A percentile compares a stretch with the other conserved stretches of the same genome.
Evolutionary conservation across 345 rosid genomes (phyloP).

Genomic region (Lagerstroemia speciosa): DNA sequence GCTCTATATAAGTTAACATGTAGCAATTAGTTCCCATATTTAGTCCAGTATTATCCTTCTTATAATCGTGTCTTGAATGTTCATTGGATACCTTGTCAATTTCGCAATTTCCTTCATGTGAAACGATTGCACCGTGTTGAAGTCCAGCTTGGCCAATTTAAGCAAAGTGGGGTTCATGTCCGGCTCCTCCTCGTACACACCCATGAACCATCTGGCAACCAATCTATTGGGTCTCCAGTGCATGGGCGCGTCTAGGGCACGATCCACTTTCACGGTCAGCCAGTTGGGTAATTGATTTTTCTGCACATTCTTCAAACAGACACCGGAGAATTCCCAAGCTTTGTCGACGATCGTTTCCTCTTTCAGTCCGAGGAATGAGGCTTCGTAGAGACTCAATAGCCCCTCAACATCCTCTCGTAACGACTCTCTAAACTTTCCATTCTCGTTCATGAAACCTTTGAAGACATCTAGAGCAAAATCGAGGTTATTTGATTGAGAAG

Average conservation of each 20-base stretch:
- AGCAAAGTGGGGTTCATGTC: background rate
- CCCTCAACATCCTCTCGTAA: conserved; percentile 11
- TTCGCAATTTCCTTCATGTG: no score
- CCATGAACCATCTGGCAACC: conserved; percentile 13
- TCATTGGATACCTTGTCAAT: no score
- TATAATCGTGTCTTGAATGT: no score
- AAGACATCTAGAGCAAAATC: background rate
- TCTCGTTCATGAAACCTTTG: conserved; percentile 9
- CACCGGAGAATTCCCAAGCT: conserved; percentile 2
- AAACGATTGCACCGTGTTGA: no score
- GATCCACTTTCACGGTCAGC: conserved; percentile 1
- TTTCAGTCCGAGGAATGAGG: conserved; percentile 11
- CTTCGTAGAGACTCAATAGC: conserved; percentile 18
- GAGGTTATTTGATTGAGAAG: background rate
- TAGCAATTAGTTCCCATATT: no score
- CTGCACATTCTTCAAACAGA: background rate
- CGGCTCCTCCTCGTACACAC: conserved; percentile 4
- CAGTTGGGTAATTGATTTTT: background rate
- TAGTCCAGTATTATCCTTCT: no score
- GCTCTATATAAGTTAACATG: no score
- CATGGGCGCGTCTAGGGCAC: conserved; percentile 13
- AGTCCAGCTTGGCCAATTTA: no score
- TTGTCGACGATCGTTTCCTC: conserved; percentile 12
- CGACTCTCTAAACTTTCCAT: conserved; percentile 2
- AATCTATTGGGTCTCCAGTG: conserved; percentile 7